A percentile compares a stretch with the other conserved stretches of the same genome.
These are phyloP conservation scores for Chenopodium quinoa DNA, from an alignment of 148 eudicot genomes.

Conservation along the genomic window DNA sequence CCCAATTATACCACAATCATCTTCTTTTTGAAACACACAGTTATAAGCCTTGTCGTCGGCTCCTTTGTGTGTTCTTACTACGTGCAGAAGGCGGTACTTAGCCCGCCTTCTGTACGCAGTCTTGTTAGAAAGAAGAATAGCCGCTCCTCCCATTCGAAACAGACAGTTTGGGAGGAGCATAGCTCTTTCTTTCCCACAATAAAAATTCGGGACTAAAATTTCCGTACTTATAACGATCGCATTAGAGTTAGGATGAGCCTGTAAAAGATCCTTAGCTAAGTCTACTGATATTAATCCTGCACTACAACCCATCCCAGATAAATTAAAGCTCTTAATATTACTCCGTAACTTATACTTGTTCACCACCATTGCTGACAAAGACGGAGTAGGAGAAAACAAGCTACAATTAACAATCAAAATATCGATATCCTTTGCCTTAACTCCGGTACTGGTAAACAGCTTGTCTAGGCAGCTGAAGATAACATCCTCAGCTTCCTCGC, in stretches of 20 bases:
- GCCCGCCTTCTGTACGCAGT: constrained; percentile 20
- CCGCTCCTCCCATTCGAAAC: constrained; percentile 57
- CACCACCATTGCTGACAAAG: constrained; percentile 43
- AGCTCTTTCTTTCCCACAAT: constrained; percentile 42
- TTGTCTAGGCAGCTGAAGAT: constrained; percentile 39
- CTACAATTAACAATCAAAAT: constrained; percentile 46
- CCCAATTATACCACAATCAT: constrained; percentile 34
- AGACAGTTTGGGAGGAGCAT: constrained; percentile 60
- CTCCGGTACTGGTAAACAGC: constrained; percentile 31
- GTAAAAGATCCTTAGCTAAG: constrained; percentile 38
- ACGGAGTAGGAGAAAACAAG: constrained; percentile 43
- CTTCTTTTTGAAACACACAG: constrained; percentile 41
- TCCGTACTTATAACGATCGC: constrained; percentile 52
- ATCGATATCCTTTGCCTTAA: constrained; percentile 38
- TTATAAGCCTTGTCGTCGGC: constrained; percentile 41
- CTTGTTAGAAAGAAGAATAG: constrained; percentile 44
- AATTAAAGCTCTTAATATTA: constrained; percentile 41
- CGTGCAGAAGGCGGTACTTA: constrained; percentile 47
- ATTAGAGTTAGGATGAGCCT: constrained; percentile 32
- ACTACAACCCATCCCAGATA: constrained; percentile 59
- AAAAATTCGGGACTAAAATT: constrained; percentile 41
- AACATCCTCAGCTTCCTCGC: constrained; percentile 33
- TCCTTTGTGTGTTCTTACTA: constrained; percentile 51
- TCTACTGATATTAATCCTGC: constrained; percentile 38
- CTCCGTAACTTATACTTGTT: constrained; percentile 45